phyloP scores from a whole-genome alignment of 345 rosid species.

The Erysimum cheiranthoides region DNA sequence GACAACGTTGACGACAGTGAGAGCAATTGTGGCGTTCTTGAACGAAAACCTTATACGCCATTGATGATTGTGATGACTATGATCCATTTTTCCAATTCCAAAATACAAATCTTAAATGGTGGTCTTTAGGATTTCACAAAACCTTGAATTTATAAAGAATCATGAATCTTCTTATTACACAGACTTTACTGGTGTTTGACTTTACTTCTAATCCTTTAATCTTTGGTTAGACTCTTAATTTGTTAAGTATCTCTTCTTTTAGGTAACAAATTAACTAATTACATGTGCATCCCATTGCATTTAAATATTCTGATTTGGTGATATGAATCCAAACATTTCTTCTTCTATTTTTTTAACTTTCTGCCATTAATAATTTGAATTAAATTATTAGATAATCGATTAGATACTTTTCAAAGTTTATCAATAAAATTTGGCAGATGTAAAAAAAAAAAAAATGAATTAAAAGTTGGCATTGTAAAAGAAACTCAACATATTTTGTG shows the following conservation, averaged over 20 bases:
- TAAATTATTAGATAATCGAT: neutral
- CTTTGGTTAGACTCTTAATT: neutral
- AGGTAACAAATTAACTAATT: conserved; percentile 20
- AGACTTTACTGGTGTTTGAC: conserved; percentile 20
- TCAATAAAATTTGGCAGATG: too few species aligned
- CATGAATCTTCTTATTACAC: conserved; percentile 7
- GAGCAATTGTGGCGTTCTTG: conserved; percentile 74
- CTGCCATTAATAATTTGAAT: neutral
- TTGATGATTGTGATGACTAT: conserved; percentile 47
- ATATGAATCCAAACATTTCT: conserved; percentile 26
- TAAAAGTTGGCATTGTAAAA: too few species aligned
- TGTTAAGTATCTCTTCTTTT: neutral
- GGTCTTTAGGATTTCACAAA: conserved; percentile 18
- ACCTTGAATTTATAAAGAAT: neutral
- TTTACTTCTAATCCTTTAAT: neutral
- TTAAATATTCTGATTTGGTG: conserved; percentile 23
- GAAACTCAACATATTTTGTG: too few species aligned
- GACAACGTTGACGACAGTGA: conserved; percentile 63
- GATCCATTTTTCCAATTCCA: conserved; percentile 23
- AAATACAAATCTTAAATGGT: conserved; percentile 2
- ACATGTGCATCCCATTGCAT: neutral
- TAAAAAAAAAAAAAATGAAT: too few species aligned
- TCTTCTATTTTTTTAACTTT: neutral
- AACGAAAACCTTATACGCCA: conserved; percentile 74
- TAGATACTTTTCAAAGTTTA: neutral